These are phyloP conservation scores for Globisporangium abappressorium DNA, from an alignment of 352 stramenopile species.

Conservation along the genomic window DNA sequence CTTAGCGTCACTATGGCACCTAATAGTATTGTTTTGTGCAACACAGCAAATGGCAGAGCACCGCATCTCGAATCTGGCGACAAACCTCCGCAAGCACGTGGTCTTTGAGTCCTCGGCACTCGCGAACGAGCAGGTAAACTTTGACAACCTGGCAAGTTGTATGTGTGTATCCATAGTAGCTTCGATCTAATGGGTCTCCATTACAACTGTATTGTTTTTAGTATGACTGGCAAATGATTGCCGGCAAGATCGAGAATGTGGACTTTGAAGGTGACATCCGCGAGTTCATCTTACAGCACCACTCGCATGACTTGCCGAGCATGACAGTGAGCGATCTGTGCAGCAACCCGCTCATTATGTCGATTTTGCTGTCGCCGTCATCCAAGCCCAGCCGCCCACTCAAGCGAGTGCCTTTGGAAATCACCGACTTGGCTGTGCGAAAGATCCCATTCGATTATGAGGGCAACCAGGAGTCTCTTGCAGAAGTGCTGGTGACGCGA, in stretches of 20 bases:
- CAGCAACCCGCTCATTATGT: conserved; percentile 27
- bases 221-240: conserved; percentile 87
- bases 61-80: conserved; percentile 63
- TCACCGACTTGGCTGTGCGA: conserved; percentile 57
- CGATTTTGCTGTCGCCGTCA: conserved; percentile 38
- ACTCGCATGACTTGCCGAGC: conserved; percentile 27
- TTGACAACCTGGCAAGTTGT: neutral
- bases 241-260: conserved; percentile 65
- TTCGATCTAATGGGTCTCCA: neutral
- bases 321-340: conserved; percentile 76
- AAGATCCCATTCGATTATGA: conserved; percentile 59
- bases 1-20: neutral
- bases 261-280: conserved; percentile 67
- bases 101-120: conserved; percentile 81
- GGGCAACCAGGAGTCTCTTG: conserved; percentile 51
- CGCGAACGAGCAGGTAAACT: conserved; percentile 68
- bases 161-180: too few species aligned
- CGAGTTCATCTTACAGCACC: conserved; percentile 59
- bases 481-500: conserved; percentile 38
- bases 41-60: conserved; percentile 67
- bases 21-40: too few species aligned
- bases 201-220: conserved; percentile 11
- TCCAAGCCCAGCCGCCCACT: conserved; percentile 47
- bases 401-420: conserved; percentile 52
- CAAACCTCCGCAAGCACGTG: conserved; percentile 79